Conservation (phyloP, 805 yeast genomes). For the Wickerhamiella allomyrinae region DNA sequence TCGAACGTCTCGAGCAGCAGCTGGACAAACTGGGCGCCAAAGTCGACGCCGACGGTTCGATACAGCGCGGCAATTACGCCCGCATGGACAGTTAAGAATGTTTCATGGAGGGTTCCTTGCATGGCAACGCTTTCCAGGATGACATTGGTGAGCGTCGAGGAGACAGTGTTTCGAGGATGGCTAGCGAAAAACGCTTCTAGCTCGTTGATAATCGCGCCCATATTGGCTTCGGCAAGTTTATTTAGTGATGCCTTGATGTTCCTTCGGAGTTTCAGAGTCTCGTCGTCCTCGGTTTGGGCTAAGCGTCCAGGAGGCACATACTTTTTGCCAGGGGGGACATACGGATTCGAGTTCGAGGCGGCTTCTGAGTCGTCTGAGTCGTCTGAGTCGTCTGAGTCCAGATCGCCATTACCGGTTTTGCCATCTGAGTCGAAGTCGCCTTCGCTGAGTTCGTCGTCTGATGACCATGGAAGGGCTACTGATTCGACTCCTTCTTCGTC, state of each 20-base stretch:
- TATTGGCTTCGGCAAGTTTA: conserved; percentile 77
- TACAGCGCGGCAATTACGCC: conserved; percentile 63
- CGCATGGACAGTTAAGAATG: conserved; percentile 67
- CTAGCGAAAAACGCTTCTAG: conserved; percentile 46
- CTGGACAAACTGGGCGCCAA: conserved; percentile 80
- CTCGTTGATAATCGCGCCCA: conserved; percentile 54
- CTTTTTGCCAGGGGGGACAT: conserved; percentile 30
- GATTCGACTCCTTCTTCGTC: conserved; percentile 4
- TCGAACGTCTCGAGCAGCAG: conserved; percentile 60
- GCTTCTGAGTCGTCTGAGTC: conserved; percentile 15
- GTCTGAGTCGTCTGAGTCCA: conserved; percentile 7
- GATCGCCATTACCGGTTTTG: not conserved
- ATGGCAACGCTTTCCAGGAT: conserved; percentile 49
- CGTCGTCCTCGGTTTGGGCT: conserved; percentile 31
- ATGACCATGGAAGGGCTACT: too few species aligned
- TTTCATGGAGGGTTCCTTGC: conserved; percentile 57
- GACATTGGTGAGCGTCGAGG: conserved; percentile 47
- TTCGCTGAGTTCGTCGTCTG: not conserved
- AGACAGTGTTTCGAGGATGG: conserved; percentile 70
- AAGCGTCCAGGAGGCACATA: conserved; percentile 87
- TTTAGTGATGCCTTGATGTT: conserved; percentile 73
- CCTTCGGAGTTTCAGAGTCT: conserved; percentile 37
- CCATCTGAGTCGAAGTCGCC: not conserved
- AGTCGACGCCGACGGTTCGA: conserved; percentile 68
- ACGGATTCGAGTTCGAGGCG: conserved; percentile 52